Evolutionary conservation across 2,329 filamentous ascomycete genomes (phyloP), one percentile per base, ranked within the genome.

Genomic region (Arthrinium phaeospermum): DNA sequence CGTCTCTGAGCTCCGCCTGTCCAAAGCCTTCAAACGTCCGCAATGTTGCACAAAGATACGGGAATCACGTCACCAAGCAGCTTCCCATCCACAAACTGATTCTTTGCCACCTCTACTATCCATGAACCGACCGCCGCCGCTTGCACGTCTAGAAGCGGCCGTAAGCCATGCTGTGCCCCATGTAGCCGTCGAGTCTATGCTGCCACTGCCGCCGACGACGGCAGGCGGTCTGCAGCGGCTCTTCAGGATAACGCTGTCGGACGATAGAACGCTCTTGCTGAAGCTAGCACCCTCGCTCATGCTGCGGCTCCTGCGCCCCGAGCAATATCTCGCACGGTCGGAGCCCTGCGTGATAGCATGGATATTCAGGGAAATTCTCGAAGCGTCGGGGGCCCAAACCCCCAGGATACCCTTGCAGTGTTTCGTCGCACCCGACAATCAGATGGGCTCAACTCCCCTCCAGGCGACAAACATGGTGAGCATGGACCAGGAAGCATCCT

Each of bases 291-390:
- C 85, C 8, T 78, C 81, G 47, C 75, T 81, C n/a, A 81, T 83
- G 72, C 78, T 83, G 69, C 83, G 83, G 71, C 79, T 87, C 41
- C 80, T 89, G 45, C 83, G 87, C 44, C 85, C 80, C 68, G 87
- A 89, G 76, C 82, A 83, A 68, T 82, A 78, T 47, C 81, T 84
- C 57, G 79, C 86, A 68, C 77, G 79, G 34, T 84, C 86, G 30
- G 87, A 89, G 75, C 84, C 84, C 13, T 77, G 81, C 12, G 75
- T 87, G 2, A 75, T 89, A 49, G 80, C 78, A 70, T 89, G 86
- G 86, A 79, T 88, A 47, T 71, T 71, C 27, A 79, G 80, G 49
- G 75, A 78, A 70, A 69, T 72, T 22, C 69, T 67, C 71, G 76
- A 71, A 49, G 45, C 68, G 69, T 49, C 67, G 41, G 22, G 19